Evolutionary conservation across 2,329 filamentous ascomycete genomes (phyloP).

Genomic region (Xylaria sp.): DNA sequence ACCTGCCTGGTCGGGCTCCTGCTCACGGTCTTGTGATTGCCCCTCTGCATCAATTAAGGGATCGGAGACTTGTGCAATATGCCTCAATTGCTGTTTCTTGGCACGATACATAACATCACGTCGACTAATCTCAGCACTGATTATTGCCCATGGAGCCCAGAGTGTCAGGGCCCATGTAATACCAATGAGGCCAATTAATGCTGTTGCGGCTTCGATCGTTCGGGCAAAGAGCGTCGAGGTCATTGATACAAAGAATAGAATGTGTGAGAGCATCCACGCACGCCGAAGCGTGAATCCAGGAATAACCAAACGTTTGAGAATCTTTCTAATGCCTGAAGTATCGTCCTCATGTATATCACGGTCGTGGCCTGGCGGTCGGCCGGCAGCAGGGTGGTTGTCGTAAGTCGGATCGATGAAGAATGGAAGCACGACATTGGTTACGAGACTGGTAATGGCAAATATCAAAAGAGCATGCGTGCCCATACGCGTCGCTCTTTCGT

Average conservation of each 20-base stretch:
- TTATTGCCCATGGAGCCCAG: constrained; percentile 96
- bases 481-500: constrained; percentile 85
- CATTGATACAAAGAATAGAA: constrained; percentile 86
- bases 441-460: constrained; percentile 85
- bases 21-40: constrained; percentile 61
- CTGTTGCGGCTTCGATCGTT: constrained; percentile 75
- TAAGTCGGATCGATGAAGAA: constrained; percentile 88
- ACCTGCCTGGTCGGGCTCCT: constrained; percentile 79
- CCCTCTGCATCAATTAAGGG: constrained; percentile 48
- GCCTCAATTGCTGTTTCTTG: constrained; percentile 49
- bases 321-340: constrained; percentile 52
- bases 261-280: constrained; percentile 84
- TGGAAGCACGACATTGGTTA: constrained; percentile 83
- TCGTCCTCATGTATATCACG: constrained; percentile 45
- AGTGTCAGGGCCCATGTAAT: constrained; percentile 92
- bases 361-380: constrained; percentile 44
- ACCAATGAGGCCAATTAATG: constrained; percentile 82
- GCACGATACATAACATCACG: constrained; percentile 71
- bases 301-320: constrained; percentile 74
- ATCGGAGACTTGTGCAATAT: constrained; percentile 39
- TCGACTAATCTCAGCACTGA: constrained; percentile 89
- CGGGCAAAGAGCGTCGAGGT: constrained; percentile 83
- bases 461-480: constrained; percentile 90
- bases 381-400: constrained; percentile 56
- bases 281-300: constrained; percentile 86